Percentiles rank a stretch among this genome's conserved stretches.
Conservation (phyloP, 352 stramenopile species). For the Pelagophyceae sp. region DNA sequence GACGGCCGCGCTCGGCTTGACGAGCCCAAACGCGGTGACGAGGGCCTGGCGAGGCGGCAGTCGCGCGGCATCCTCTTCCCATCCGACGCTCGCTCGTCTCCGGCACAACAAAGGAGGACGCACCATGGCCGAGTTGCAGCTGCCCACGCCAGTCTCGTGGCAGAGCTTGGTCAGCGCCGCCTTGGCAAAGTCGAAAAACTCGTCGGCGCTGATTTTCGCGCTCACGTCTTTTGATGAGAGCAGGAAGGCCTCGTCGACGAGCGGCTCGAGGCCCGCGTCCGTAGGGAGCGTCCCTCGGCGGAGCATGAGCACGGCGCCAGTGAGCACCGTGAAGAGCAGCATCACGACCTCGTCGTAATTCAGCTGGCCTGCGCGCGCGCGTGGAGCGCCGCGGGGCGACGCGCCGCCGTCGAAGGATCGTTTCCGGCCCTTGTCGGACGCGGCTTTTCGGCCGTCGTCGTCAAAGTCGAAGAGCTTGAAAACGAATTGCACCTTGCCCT, state of each 20-base stretch:
- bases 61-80: no score
- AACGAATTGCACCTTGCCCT: neutral
- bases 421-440: no score
- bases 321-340: neutral
- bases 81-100: neutral
- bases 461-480: neutral
- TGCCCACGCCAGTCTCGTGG: neutral
- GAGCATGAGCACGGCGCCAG: neutral
- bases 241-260: neutral
- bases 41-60: neutral
- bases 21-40: neutral
- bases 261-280: neutral
- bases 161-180: neutral
- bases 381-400: no score
- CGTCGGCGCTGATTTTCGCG: neutral
- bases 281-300: neutral
- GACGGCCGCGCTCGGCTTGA: neutral
- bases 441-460: no score
- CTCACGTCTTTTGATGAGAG: neutral
- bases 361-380: neutral
- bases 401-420: no score
- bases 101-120: neutral
- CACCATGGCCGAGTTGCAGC: neutral
- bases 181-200: neutral
- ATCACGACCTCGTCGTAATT: neutral